These are phyloP conservation scores for Ciborinia camelliae DNA, from an alignment of 2,329 filamentous ascomycete species.

Conservation along the genomic window DNA sequence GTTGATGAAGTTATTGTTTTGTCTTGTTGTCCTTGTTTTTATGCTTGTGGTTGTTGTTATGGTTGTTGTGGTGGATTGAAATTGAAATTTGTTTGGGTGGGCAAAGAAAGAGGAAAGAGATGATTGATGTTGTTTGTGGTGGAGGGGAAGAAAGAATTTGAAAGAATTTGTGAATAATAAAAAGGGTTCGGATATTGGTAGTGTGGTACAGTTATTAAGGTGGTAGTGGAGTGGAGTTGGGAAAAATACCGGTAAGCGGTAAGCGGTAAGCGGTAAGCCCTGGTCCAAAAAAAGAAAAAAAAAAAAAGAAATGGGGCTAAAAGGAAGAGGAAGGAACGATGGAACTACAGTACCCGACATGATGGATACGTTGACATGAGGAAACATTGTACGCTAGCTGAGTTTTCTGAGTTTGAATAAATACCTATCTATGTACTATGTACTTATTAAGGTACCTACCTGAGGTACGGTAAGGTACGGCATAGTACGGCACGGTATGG, in stretches of 20 bases:
- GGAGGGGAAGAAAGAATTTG: slow-evolving; percentile 2
- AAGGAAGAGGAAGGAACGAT: neutral
- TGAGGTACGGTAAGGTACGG: too few species aligned
- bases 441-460: too few species aligned
- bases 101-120: slow-evolving; percentile 15
- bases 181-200: slow-evolving; percentile 10
- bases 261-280: too few species aligned
- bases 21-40: neutral
- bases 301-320: neutral
- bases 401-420: too few species aligned
- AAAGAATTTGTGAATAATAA: slow-evolving; percentile 14
- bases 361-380: too few species aligned
- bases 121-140: neutral
- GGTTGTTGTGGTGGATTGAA: neutral
- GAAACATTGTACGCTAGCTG: too few species aligned
- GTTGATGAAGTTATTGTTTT: slow-evolving; percentile 2
- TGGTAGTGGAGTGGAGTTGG: neutral
- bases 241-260: too few species aligned
- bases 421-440: too few species aligned
- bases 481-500: too few species aligned
- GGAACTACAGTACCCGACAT: too few species aligned
- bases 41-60: neutral
- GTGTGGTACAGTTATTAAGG: too few species aligned
- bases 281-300: neutral
- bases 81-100: neutral